Evolutionary conservation across 805 yeast genomes (phyloP).

Genomic region (Blastobotrys attinorum): DNA sequence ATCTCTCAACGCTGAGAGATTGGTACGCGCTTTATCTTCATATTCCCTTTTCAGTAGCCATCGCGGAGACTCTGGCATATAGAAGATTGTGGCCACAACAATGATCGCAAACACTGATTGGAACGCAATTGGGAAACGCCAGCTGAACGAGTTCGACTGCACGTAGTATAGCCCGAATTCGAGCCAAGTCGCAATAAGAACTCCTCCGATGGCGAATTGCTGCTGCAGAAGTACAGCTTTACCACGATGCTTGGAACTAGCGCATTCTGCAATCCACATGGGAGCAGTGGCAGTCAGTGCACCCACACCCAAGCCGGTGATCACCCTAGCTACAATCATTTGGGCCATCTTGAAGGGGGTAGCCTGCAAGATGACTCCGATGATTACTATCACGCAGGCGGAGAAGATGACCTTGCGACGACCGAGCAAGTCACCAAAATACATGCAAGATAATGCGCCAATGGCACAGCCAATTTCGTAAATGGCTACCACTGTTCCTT

Average conservation of each 20-base stretch:
- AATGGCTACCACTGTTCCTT: no score
- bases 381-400: conserved; percentile 46
- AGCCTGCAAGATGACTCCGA: conserved; percentile 54
- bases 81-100: conserved; percentile 40
- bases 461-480: no score
- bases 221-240: conserved; percentile 58
- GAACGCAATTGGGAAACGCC: conserved; percentile 72
- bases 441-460: no score
- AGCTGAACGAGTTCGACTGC: conserved; percentile 34
- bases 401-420: conserved; percentile 52
- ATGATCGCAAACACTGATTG: conserved; percentile 53
- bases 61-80: conserved; percentile 81
- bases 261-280: conserved; percentile 68
- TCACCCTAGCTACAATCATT: conserved; percentile 60
- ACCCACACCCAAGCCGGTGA: conserved; percentile 71
- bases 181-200: conserved; percentile 69
- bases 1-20: no score
- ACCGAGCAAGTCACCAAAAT: conserved; percentile 54
- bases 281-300: conserved; percentile 71
- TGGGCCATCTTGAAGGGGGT: conserved; percentile 55
- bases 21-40: no score
- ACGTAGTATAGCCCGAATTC: conserved; percentile 62
- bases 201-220: conserved; percentile 57
- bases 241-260: conserved; percentile 58
- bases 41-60: no score